Conservation (phyloP, 1,284 basidiomycete species). For the Rhodofomes roseus region DNA sequence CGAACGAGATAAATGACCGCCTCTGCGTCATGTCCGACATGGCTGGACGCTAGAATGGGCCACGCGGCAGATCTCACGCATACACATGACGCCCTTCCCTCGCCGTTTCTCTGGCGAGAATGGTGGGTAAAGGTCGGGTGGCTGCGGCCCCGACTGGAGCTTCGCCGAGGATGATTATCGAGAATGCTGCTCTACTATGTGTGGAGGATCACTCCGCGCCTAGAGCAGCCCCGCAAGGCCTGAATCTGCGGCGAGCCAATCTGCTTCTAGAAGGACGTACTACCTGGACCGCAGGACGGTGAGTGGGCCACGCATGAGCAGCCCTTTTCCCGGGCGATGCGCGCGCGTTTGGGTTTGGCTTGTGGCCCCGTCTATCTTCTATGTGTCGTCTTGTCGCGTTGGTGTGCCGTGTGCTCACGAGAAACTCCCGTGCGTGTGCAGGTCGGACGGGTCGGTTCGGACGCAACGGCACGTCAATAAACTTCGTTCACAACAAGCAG, state of each 20-base stretch:
- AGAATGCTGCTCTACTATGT: neutral
- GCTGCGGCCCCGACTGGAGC: neutral
- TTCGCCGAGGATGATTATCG: neutral
- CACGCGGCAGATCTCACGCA: neutral
- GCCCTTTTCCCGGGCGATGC: neutral
- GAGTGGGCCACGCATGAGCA: neutral
- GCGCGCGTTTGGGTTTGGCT: neutral
- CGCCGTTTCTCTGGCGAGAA: neutral
- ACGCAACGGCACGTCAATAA: constrained; percentile 93
- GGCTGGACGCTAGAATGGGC: neutral
- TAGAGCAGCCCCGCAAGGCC: neutral
- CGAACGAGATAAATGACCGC: neutral
- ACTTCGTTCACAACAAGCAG: constrained; percentile 87
- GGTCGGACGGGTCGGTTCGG: constrained; percentile 95
- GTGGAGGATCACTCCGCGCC: neutral
- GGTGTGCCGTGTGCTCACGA: neutral
- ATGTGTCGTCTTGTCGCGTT: neutral
- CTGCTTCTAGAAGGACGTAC: neutral
- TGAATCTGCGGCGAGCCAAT: neutral
- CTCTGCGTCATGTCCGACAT: neutral
- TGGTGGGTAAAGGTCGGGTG: neutral
- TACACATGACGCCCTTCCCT: neutral
- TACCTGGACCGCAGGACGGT: neutral
- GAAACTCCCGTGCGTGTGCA: constrained; percentile 28
- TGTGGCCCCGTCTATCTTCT: neutral